Base-by-base conservation (phyloP, 208 protist species). In the Acanthamoeba polyphaga region DNA sequence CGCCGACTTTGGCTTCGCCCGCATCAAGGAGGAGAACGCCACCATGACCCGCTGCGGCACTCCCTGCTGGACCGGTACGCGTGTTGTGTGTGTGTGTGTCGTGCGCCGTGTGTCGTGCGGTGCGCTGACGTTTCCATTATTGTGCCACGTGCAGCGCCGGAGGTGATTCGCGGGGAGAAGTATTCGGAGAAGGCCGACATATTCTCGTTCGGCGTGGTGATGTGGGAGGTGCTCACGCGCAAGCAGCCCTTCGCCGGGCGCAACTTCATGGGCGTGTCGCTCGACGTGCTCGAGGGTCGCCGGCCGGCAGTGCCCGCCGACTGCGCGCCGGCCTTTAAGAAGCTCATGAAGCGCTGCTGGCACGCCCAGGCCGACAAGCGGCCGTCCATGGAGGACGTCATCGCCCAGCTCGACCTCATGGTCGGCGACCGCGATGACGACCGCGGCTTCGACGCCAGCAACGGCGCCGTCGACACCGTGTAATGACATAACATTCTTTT, bases 1-100 rank as follows among this genome's bases (percentile, higher is more conserved):
- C 27, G 72, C 62, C 34, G 74, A 82, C 24, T 82, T 82, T 13
- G 74, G 74, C 24, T 51, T 82, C 13, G 32, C 74, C 29, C 32
- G 43, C 19, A 82, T 82, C 38, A 82, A 82, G 74, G 43, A 43
- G 74, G 74, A 82, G 34, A 82, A 82, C 74, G 74, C 62, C 24
- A 68, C 62, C 62, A 68, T 68, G 62, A 68, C 62, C 27, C 62
- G 62, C 62, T 68, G 62, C 8, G 62, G 62, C 62, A 68, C 62
- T 17, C 62, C 62, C 24, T 68, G 62, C 27, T 68, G 62, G 62
- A 68, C 62, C 55, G 55, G 55, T 62, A 62, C 55, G 19, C 0
- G 19, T 24, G 55, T 24, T 0, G 1, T 62, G 17, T 8, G 12
- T 24, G 12, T 2, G 17, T 60, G 17, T 22, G 12, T 22, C 17